These are phyloP conservation scores for Tritrichomonas musculus DNA, from an alignment of 208 protist species.

Conservation along the genomic window DNA sequence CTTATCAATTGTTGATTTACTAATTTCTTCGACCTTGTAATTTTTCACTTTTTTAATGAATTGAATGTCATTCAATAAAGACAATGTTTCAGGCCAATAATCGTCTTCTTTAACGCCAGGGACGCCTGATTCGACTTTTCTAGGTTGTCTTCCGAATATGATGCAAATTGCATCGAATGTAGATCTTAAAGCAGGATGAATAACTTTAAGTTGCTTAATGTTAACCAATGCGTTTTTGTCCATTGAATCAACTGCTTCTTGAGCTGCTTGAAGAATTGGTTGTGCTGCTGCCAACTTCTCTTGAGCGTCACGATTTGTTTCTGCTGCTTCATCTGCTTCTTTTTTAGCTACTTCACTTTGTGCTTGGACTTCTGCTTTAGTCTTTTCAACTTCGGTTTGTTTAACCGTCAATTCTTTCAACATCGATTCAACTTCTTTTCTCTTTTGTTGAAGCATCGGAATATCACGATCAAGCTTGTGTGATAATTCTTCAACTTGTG, in stretches of 20 bases:
- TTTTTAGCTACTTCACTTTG: background rate
- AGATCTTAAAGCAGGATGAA: background rate
- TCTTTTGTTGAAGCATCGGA: background rate
- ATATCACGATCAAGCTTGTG: background rate
- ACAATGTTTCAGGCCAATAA: background rate
- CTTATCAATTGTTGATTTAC: slow-evolving; percentile 79
- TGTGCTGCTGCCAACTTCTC: background rate
- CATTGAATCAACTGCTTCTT: slow-evolving; percentile 2
- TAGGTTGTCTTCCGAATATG: slow-evolving; percentile 2
- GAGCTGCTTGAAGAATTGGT: background rate
- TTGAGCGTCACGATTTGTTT: background rate
- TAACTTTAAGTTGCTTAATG: background rate
- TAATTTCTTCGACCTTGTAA: slow-evolving; percentile 88
- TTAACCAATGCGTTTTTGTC: background rate
- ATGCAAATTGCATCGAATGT: slow-evolving; percentile 36
- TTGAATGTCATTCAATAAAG: slow-evolving; percentile 74
- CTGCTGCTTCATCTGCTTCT: background rate
- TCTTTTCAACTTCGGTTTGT: background rate
- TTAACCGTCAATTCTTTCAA: background rate
- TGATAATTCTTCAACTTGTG: background rate
- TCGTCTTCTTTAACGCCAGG: background rate
- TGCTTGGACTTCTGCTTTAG: background rate
- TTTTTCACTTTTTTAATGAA: slow-evolving; percentile 86
- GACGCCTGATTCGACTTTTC: background rate
- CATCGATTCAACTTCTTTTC: slow-evolving; percentile 5